A percentile compares a stretch with the other conserved stretches of the same genome.
Conservation (phyloP, 2,329 filamentous ascomycete species). For the Xylaria sp. region DNA sequence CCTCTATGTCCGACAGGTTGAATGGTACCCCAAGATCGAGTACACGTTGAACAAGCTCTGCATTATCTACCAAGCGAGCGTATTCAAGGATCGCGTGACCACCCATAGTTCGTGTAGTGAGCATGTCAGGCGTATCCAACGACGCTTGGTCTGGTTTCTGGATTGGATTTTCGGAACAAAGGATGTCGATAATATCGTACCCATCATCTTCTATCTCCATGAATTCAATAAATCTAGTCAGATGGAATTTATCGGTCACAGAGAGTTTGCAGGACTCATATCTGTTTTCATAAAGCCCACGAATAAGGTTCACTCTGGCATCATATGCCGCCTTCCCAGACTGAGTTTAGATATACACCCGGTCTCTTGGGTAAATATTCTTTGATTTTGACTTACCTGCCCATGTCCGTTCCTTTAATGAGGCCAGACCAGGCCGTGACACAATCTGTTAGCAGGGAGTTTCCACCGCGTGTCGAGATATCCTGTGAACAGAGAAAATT, state of each 20-base stretch:
- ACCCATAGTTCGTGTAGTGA: neutral
- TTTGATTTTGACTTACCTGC: neutral
- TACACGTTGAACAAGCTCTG: neutral
- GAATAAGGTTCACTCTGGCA: neutral
- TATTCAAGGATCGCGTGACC: slow-evolving; percentile 24
- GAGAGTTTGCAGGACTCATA: neutral
- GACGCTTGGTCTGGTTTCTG: neutral
- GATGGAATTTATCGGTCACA: neutral
- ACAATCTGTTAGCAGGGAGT: slow-evolving; percentile 5
- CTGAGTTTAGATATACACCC: neutral
- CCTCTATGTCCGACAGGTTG: neutral
- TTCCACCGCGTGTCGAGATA: neutral
- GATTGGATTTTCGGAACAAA: neutral
- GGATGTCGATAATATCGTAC: neutral
- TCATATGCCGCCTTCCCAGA: neutral
- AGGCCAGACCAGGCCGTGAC: neutral
- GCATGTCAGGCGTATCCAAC: slow-evolving; percentile 4
- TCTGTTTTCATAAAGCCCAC: neutral
- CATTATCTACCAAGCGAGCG: slow-evolving; percentile 4
- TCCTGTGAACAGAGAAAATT: neutral
- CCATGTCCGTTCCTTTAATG: neutral
- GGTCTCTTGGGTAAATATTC: neutral
- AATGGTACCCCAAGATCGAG: neutral
- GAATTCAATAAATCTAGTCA: neutral
- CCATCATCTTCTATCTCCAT: slow-evolving; percentile 13